Evolutionary conservation across 1,284 basidiomycete genomes (phyloP).

Genomic region (Ceratobasidium sp.): DNA sequence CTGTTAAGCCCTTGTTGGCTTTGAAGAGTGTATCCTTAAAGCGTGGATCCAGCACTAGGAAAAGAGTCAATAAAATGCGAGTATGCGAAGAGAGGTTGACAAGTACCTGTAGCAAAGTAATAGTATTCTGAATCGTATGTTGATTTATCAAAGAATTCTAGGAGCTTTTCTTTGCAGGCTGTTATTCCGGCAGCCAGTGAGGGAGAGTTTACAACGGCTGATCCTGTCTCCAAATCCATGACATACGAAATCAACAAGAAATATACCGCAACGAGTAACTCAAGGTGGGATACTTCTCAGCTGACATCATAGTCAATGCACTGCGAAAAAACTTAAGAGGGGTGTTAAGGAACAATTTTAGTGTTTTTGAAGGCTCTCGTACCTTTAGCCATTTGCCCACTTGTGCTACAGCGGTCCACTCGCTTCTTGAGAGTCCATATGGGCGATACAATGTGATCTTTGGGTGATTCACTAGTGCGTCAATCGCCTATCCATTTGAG

Average conservation of each 20-base stretch:
- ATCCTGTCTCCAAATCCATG: neutral
- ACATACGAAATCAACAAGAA: slow-evolving; percentile 6
- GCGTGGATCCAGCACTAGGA: neutral
- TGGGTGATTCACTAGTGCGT: neutral
- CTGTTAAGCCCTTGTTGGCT: neutral
- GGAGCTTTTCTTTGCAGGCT: slow-evolving; percentile 36
- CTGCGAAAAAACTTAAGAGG: neutral
- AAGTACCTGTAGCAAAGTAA: slow-evolving; percentile 29
- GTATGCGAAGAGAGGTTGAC: neutral
- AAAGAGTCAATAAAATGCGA: neutral
- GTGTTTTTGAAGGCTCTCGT: neutral
- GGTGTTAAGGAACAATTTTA: neutral
- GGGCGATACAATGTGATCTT: neutral
- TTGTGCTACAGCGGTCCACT: neutral
- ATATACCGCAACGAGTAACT: slow-evolving; percentile 32
- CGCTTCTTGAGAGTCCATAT: neutral
- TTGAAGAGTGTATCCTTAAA: neutral
- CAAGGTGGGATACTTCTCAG: slow-evolving; percentile 35
- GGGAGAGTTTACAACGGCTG: neutral
- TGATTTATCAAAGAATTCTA: slow-evolving; percentile 34
- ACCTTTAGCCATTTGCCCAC: slow-evolving; percentile 9
- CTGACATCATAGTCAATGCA: neutral
- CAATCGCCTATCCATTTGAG: neutral
- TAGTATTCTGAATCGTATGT: slow-evolving; percentile 39
- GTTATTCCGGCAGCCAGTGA: neutral